phyloP scores from a whole-genome alignment of 2,329 filamentous ascomycete species.

The Colletotrichum sansevieriae region DNA sequence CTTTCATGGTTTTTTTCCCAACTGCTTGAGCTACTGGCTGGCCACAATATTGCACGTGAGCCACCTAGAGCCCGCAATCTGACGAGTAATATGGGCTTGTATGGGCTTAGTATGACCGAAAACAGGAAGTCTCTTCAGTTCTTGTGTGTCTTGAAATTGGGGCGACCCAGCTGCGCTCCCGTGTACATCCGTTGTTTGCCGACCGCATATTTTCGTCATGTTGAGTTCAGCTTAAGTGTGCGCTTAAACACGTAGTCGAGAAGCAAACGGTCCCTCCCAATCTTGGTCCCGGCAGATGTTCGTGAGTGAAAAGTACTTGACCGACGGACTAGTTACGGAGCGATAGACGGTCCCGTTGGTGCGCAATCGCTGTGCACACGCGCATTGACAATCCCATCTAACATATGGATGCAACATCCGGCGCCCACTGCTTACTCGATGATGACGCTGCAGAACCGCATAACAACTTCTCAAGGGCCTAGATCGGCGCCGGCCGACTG shows the following conservation, averaged over 20 bases:
- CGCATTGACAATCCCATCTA: constrained; percentile 6
- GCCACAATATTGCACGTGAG: constrained; percentile 26
- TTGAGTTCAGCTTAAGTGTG: not conserved
- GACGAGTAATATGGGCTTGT: constrained; percentile 36
- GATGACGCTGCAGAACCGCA: constrained; percentile 34
- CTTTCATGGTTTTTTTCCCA: not conserved
- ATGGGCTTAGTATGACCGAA: constrained; percentile 26
- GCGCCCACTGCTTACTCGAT: constrained; percentile 23
- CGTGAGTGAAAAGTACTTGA: not conserved
- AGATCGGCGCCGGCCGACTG: constrained; percentile 4
- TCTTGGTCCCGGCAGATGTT: constrained; percentile 17
- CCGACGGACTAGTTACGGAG: not conserved
- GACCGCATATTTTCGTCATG: constrained; percentile 3
- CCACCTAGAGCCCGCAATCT: constrained; percentile 31
- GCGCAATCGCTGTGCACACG: constrained; percentile 7
- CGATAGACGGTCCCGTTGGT: not conserved
- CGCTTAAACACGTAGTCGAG: too few relatives aligned
- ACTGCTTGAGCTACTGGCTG: constrained; percentile 9
- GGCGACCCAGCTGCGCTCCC: constrained; percentile 21
- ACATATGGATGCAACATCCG: constrained; percentile 25
- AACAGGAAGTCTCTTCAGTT: constrained; percentile 33
- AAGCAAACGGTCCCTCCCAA: constrained; percentile 3
- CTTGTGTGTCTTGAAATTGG: constrained; percentile 17
- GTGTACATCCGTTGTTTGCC: constrained; percentile 37
- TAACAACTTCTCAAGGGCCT: constrained; percentile 8